Base-by-base conservation (phyloP, 2,329 filamentous ascomycete genomes). In the Chaetomiaceae sp. region DNA sequence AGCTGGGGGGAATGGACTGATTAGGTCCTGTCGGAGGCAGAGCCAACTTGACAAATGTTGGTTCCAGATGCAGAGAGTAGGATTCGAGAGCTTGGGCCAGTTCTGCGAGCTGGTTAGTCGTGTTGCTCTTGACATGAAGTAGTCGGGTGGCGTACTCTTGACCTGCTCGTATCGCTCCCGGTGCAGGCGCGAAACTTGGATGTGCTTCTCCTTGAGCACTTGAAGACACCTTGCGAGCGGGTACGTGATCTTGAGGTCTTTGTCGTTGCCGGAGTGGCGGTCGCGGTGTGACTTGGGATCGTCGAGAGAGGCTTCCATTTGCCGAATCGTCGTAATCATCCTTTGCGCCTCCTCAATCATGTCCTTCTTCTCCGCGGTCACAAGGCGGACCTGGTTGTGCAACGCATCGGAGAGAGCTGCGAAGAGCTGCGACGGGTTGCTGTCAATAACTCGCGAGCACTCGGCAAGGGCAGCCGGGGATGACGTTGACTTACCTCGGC, bases 151-250 rank as follows among this genome's bases (percentile, higher is more conserved):
- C 84, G 58, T 71, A 94, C 88, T 96, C 68, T 88, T 91, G 49
- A 97, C 88, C 72, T 97, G 89, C 62, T 96, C 90, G 60, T 88
- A 96, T 50, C 93, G 84, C 68, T 97, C 90, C 53, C 82, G 84
- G 66, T 98, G 90, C 48, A 93, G 71, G 62, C 85, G 87, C 68
- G 79, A 81, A 56, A 97, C 79, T 42, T 86, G 81, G 48, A 72
- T 74, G 60, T 95, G 86, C 69, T 93, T 95, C 65, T 96, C 89
- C 65, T 88, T 91, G 45, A 98, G 74, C 15, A 67, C 69, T 60
- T 86, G 78, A 50, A 98, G 72, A 64, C 94, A 98, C 56, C 80
- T 77, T 38, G 78, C 81, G 47, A 98, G 74, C 1, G 93, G 93
- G 56, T 83, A 93, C 4, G 89, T 91, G 61, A 98, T 78, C 57